A percentile compares a stretch with the other conserved stretches of the same genome.
Conservation (phyloP, 2,329 filamentous ascomycete species). For the Zasmidium angulare region DNA sequence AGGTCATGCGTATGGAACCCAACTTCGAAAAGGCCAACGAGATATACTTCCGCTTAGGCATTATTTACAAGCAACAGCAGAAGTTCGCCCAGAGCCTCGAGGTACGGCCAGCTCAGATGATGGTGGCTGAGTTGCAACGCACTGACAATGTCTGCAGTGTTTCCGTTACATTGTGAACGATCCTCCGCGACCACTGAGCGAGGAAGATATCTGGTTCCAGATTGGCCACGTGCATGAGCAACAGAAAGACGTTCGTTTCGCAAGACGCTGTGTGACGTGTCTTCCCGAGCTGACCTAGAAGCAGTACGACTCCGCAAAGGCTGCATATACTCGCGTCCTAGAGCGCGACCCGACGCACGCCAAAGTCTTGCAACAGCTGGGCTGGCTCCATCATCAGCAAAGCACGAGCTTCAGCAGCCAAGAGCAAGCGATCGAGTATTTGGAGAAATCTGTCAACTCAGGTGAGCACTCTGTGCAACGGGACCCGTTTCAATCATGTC, state of each 20-base stretch:
- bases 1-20: slow-evolving; percentile 98
- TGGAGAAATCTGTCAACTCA: slow-evolving; percentile 93
- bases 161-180: slow-evolving; percentile 97
- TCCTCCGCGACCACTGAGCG: slow-evolving; percentile 85
- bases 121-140: background rate
- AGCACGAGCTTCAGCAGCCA: slow-evolving; percentile 88
- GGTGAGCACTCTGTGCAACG: slow-evolving; percentile 56
- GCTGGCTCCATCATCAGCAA: slow-evolving; percentile 96
- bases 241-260: slow-evolving; percentile 83
- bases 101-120: slow-evolving; percentile 51
- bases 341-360: slow-evolving; percentile 94
- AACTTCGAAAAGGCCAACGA: slow-evolving; percentile 98
- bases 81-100: slow-evolving; percentile 92
- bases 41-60: slow-evolving; percentile 97
- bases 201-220: slow-evolving; percentile 99
- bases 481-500: slow-evolving; percentile 7
- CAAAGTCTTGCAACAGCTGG: slow-evolving; percentile 95
- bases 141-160: slow-evolving; percentile 60
- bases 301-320: slow-evolving; percentile 89
- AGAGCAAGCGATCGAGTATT: slow-evolving; percentile 92
- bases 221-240: slow-evolving; percentile 99
- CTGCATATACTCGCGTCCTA: slow-evolving; percentile 86
- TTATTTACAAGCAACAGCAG: slow-evolving; percentile 98
- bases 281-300: slow-evolving; percentile 30
- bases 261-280: background rate